phyloP scores from a whole-genome alignment of 768 basidiomycete genomes.

The Ramaria sp. region DNA sequence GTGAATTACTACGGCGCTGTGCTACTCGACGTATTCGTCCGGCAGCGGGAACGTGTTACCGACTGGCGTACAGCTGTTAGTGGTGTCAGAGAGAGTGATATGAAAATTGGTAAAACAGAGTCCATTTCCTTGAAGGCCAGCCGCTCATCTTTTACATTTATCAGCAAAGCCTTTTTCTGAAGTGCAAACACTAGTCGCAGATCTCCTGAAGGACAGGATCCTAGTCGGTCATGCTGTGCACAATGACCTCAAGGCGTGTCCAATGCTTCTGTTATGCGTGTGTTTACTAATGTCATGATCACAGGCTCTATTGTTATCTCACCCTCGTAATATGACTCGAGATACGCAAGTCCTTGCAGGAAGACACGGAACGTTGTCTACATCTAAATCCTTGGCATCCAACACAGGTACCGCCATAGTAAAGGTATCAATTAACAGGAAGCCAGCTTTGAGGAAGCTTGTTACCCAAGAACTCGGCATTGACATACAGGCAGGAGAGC shows the following conservation, averaged over 20 bases:
- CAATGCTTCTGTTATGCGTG: background rate
- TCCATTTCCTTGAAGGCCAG: background rate
- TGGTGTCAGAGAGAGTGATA: constrained; percentile 68
- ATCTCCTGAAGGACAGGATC: constrained; percentile 64
- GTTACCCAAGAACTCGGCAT: constrained; percentile 70
- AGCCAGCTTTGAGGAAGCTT: constrained; percentile 69
- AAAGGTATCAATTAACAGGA: constrained; percentile 36
- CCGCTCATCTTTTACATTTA: background rate
- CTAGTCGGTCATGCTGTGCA: constrained; percentile 85
- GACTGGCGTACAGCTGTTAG: constrained; percentile 90
- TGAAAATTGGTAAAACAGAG: constrained; percentile 46
- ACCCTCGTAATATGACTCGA: constrained; percentile 49
- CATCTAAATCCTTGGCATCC: background rate
- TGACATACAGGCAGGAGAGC: constrained; percentile 80
- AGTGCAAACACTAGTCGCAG: constrained; percentile 69
- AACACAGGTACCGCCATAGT: background rate
- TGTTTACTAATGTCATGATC: background rate
- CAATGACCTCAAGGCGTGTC: constrained; percentile 75
- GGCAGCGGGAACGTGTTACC: constrained; percentile 76
- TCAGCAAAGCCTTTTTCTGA: constrained; percentile 69
- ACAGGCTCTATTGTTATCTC: constrained; percentile 60
- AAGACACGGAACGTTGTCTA: constrained; percentile 15
- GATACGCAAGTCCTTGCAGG: constrained; percentile 60
- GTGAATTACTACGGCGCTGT: constrained; percentile 83
- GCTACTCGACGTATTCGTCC: constrained; percentile 76